A percentile compares a stretch with the other conserved stretches of the same genome.
Evolutionary conservation across 192 early-diverging fungal species (phyloP).

Genomic region (Podochytrium sp.): DNA sequence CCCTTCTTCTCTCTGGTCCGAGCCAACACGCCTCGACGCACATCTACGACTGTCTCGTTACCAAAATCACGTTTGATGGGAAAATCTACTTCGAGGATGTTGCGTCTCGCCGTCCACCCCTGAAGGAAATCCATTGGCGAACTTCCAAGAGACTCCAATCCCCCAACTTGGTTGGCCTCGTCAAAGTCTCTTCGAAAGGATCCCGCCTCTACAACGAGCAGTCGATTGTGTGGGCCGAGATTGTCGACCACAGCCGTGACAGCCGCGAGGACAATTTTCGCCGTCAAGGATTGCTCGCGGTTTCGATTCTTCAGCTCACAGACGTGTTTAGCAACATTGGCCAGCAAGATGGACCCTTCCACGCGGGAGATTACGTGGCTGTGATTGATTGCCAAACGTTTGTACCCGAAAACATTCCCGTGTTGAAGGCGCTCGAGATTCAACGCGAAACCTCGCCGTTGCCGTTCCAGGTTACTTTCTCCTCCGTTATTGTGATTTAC

Average conservation of each 20-base stretch:
- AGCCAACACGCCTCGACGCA: constrained; percentile 30
- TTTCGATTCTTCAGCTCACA: constrained; percentile 29
- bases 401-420: constrained; percentile 40
- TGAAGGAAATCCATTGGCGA: constrained; percentile 36
- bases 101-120: constrained; percentile 35
- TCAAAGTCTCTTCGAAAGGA: constrained; percentile 27
- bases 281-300: constrained; percentile 31
- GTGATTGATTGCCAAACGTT: constrained; percentile 45
- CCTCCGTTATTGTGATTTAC: no score
- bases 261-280: constrained; percentile 29
- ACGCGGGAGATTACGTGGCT: constrained; percentile 30
- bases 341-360: constrained; percentile 17
- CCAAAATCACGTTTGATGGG: constrained; percentile 31
- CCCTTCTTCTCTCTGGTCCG: constrained; percentile 4
- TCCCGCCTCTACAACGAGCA: not conserved
- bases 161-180: constrained; percentile 40
- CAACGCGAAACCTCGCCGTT: constrained; percentile 18
- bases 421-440: constrained; percentile 36
- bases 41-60: constrained; percentile 38
- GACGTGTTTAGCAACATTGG: constrained; percentile 7
- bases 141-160: constrained; percentile 35
- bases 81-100: constrained; percentile 22
- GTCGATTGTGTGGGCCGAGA: constrained; percentile 36
- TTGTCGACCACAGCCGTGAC: constrained; percentile 22
- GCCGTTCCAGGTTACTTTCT: no score